Evolutionary conservation across 2,329 filamentous ascomycete species (phyloP).

Genomic region (Monosporascus sp.): DNA sequence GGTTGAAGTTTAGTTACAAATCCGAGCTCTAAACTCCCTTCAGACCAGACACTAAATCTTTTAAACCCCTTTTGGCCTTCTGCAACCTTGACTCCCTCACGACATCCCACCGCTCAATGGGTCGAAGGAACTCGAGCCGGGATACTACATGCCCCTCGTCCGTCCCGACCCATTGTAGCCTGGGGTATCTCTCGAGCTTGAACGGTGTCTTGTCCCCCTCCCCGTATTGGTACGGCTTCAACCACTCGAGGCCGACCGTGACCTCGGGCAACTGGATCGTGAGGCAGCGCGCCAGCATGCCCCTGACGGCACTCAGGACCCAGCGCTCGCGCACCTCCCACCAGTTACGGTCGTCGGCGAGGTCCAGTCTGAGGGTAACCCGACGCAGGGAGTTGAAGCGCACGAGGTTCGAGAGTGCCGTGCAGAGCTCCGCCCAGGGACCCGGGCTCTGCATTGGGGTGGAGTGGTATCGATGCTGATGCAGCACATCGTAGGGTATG

Average conservation of each 20-base stretch:
- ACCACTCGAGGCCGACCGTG: conserved; percentile 8
- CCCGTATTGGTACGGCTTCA: conserved; percentile 12
- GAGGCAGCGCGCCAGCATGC: conserved; percentile 12
- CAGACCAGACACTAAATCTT: conserved; percentile 12
- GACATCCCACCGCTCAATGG: not conserved
- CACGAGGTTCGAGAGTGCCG: conserved; percentile 13
- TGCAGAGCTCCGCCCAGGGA: conserved; percentile 15
- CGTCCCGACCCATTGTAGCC: conserved; percentile 1
- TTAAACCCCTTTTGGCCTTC: conserved; percentile 3
- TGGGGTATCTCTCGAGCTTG: conserved; percentile 9
- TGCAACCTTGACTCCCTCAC: conserved; percentile 1
- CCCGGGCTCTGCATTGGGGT: not conserved
- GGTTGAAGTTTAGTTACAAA: not conserved
- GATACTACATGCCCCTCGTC: not conserved
- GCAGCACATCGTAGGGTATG: conserved; percentile 12
- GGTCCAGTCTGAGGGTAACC: conserved; percentile 14
- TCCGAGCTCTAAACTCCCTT: conserved; percentile 8
- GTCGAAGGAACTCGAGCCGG: conserved; percentile 1
- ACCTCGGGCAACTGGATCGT: conserved; percentile 15
- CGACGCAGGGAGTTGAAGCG: conserved; percentile 12
- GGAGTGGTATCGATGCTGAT: conserved; percentile 7
- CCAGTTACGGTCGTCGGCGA: conserved; percentile 13
- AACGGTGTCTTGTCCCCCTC: conserved; percentile 5
- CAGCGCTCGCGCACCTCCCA: conserved; percentile 20
- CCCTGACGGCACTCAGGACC: conserved; percentile 13